phyloP scores from a whole-genome alignment of 1,284 basidiomycete species.

The Butyriboletus pseudospeciosus region DNA sequence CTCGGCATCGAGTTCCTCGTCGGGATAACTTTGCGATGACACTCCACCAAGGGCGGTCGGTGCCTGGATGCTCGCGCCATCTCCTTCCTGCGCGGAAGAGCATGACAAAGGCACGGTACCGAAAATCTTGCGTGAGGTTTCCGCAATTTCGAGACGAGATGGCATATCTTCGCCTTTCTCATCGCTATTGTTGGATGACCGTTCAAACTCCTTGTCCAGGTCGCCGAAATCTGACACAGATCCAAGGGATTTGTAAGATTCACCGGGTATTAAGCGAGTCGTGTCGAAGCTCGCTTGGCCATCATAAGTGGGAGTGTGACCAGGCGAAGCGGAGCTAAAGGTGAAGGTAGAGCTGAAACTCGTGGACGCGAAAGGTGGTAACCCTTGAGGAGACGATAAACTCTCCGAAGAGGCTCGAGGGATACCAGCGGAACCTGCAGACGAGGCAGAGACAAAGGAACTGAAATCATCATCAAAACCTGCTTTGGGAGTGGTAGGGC shows the following conservation, averaged over 20 bases:
- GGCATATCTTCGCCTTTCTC: constrained; percentile 41
- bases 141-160: constrained; percentile 48
- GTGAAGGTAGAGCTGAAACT: constrained; percentile 25
- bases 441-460: constrained; percentile 61
- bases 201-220: constrained; percentile 23
- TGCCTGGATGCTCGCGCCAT: not conserved
- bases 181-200: constrained; percentile 22
- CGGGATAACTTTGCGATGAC: not conserved
- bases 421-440: constrained; percentile 8
- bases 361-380: constrained; percentile 9
- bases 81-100: constrained; percentile 19
- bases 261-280: constrained; percentile 16
- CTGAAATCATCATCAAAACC: constrained; percentile 78
- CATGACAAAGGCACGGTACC: constrained; percentile 29
- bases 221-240: constrained; percentile 48
- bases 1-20: constrained; percentile 27
- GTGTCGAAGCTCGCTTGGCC: constrained; percentile 13
- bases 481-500: constrained; percentile 24
- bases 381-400: constrained; percentile 9
- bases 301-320: constrained; percentile 24
- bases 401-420: constrained; percentile 1
- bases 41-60: not conserved
- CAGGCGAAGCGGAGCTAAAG: constrained; percentile 19
- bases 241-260: constrained; percentile 46
- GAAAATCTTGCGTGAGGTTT: constrained; percentile 54